Evolutionary conservation across 805 yeast species (phyloP), one percentile per base, ranked within the genome.

Genomic region (Lipomyces orientalis): DNA sequence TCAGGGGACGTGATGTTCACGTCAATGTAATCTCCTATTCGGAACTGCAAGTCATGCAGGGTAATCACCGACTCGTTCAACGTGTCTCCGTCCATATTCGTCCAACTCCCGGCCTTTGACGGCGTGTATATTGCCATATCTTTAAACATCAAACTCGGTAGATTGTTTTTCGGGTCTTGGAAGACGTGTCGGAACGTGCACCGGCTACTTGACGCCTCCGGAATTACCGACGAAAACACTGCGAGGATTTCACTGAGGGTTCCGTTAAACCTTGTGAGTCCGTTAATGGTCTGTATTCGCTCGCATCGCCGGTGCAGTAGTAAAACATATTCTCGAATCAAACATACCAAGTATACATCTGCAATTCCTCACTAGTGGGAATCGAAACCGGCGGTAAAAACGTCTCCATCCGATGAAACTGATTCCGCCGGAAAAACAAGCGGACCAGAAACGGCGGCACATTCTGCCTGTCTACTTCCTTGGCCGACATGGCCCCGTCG

Each of bases 281-380:
- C 31, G 35, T 49, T 34, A 49, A 19, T n/a, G 19, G 46, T 29
- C 12, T 25, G 55, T n/a, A 16, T 22, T 55, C 60, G 54, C 35
- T 19, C 5, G n/a, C n/a, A n/a, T n/a, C n/a, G n/a, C n/a, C n/a
- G n/a, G n/a, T n/a, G n/a, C n/a, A n/a, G n/a, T n/a, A n/a, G n/a
- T n/a, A n/a, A n/a, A n/a, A n/a, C n/a, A 46, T 19, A 64, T 1
- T 5, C 61, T 19, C 34, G 37, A 33, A 58, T 14, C 61, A 22
- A 25, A 59, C 43, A 31, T 60, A 60, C 62, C 62, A 60, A 16
- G 62, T 60, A 33, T 60, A 60, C 63, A 60, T 51, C 59, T 60
- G 62, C n/a, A 60, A 22, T 16, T 35, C 43, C 14, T 60, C 62
- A n/a, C 31, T 62, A 16, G 54, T n/a, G 7, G 62, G 22, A 31